A percentile compares a stretch with the other conserved stretches of the same genome.
Evolutionary conservation across 1,139 yeast species (phyloP).

Genomic region (Citeromyces siamensis): DNA sequence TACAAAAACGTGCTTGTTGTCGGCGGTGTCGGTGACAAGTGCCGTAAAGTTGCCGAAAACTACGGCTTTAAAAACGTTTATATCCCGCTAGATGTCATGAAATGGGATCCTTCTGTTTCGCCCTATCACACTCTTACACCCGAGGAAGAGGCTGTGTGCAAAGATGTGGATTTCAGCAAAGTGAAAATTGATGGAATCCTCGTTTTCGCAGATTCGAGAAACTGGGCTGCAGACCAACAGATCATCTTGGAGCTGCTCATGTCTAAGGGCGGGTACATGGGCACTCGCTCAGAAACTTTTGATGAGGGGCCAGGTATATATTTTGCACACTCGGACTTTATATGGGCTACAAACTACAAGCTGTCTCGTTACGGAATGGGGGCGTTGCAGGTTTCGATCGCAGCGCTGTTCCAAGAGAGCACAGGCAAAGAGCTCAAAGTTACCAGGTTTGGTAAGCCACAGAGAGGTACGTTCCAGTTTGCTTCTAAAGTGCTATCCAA

Average conservation of each 20-base stretch:
- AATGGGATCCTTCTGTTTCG: slow-evolving; percentile 78
- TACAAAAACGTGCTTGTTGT: slow-evolving; percentile 68
- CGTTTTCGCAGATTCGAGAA: slow-evolving; percentile 75
- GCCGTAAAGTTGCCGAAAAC: slow-evolving; percentile 64
- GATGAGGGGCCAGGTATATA: slow-evolving; percentile 74
- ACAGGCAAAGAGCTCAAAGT: slow-evolving; percentile 71
- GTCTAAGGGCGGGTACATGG: slow-evolving; percentile 72
- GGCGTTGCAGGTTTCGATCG: slow-evolving; percentile 74
- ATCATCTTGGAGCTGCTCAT: slow-evolving; percentile 66
- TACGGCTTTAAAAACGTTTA: slow-evolving; percentile 69
- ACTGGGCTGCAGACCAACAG: slow-evolving; percentile 88
- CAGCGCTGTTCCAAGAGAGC: slow-evolving; percentile 70
- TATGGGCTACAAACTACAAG: slow-evolving; percentile 80
- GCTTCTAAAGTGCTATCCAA: slow-evolving; percentile 63
- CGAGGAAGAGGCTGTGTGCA: slow-evolving; percentile 42
- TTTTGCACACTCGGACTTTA: slow-evolving; percentile 81
- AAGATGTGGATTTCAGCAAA: slow-evolving; percentile 56
- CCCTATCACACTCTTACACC: slow-evolving; percentile 70
- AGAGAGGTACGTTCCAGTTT: slow-evolving; percentile 68
- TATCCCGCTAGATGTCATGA: slow-evolving; percentile 69
- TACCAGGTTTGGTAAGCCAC: slow-evolving; percentile 77
- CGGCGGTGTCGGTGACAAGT: slow-evolving; percentile 79
- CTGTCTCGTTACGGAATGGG: slow-evolving; percentile 84
- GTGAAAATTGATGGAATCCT: slow-evolving; percentile 55
- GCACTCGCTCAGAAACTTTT: slow-evolving; percentile 54